Conservation (phyloP, 345 rosid species). For the Lagerstroemia speciosa region DNA sequence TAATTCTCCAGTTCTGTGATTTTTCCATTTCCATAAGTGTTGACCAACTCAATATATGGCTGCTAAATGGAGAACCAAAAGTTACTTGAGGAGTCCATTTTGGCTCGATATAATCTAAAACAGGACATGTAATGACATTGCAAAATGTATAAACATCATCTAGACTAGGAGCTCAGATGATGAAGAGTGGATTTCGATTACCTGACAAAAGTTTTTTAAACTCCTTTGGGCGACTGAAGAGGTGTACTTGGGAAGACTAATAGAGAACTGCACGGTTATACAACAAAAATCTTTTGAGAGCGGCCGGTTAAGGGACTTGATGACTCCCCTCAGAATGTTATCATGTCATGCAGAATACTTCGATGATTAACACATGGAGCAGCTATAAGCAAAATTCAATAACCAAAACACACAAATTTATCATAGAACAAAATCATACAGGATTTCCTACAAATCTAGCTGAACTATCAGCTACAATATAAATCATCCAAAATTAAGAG, state of each 20-base stretch:
- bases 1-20: constrained; percentile 45
- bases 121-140: neutral
- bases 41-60: constrained; percentile 68
- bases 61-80: constrained; percentile 25
- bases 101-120: neutral
- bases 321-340: neutral
- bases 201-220: constrained; percentile 59
- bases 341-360: neutral
- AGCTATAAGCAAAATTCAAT: neutral
- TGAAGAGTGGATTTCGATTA: constrained; percentile 5
- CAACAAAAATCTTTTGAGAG: constrained; percentile 15
- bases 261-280: constrained; percentile 43
- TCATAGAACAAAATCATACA: neutral
- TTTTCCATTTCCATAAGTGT: constrained; percentile 54
- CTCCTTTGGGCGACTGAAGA: constrained; percentile 82
- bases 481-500: neutral
- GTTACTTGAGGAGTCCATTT: neutral
- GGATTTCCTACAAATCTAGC: neutral
- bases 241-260: constrained; percentile 75
- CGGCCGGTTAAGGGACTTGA: constrained; percentile 2
- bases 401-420: neutral
- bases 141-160: neutral
- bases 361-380: neutral
- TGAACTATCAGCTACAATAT: neutral
- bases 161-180: neutral